These are phyloP conservation scores for Eucalyptus paniculata DNA, from an alignment of 345 rosid genomes.

Conservation along the genomic window DNA sequence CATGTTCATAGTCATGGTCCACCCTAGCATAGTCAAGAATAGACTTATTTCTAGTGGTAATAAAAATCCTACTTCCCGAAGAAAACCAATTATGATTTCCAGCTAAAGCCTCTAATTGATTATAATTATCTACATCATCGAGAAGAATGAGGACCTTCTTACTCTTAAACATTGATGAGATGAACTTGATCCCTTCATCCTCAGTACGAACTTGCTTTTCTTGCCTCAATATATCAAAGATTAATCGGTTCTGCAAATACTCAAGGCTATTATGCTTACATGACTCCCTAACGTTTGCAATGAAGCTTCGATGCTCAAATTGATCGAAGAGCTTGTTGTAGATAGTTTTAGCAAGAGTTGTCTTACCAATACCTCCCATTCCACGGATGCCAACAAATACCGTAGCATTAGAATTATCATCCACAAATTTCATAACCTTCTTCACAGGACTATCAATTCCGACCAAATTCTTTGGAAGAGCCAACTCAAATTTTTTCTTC, in stretches of 20 bases:
- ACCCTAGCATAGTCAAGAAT: neutral
- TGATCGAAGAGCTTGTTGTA: neutral
- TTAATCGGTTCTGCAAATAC: accelerated
- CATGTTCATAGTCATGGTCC: neutral
- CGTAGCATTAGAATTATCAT: neutral
- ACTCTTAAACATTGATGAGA: neutral
- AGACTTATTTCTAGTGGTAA: neutral
- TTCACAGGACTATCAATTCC: neutral
- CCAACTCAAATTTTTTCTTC: neutral
- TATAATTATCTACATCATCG: neutral
- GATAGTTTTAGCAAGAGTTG: neutral
- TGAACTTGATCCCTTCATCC: neutral
- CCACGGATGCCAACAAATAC: neutral
- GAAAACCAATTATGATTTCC: neutral
- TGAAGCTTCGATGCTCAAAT: neutral
- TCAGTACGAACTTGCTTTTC: neutral
- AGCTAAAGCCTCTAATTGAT: neutral
- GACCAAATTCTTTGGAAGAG: neutral
- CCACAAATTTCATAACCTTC: neutral
- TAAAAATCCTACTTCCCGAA: neutral
- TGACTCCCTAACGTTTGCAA: neutral
- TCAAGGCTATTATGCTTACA: neutral
- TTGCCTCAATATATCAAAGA: neutral
- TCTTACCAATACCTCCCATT: neutral
- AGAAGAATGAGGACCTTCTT: neutral